Conservation (phyloP, 176 grass and related monocot genomes). For the Oryza rufipogon region DNA sequence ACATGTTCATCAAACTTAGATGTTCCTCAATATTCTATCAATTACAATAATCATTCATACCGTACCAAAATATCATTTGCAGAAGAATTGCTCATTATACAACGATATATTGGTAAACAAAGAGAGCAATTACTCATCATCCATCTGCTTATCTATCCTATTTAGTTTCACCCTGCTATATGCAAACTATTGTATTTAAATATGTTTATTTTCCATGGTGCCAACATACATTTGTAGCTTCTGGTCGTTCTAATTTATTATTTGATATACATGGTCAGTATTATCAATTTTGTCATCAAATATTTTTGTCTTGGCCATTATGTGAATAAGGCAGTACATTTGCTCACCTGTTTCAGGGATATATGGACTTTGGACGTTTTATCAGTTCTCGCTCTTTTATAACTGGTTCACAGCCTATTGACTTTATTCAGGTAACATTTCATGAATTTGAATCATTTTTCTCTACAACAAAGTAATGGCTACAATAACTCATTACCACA, state of each 20-base stretch:
- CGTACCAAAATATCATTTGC: not conserved
- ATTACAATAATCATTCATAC: not conserved
- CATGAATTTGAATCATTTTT: conserved; percentile 3
- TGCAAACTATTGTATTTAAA: conserved; percentile 29
- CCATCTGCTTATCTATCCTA: not conserved
- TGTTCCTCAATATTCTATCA: not conserved
- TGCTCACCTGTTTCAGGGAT: conserved; percentile 59
- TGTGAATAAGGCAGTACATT: conserved; percentile 18
- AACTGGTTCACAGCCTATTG: conserved; percentile 58
- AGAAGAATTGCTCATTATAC: conserved; percentile 15
- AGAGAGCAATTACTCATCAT: not conserved
- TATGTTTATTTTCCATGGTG: not conserved
- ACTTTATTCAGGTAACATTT: conserved; percentile 83
- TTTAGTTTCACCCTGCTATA: conserved; percentile 15
- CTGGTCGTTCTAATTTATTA: conserved; percentile 8
- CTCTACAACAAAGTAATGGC: not conserved
- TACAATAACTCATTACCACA: conserved; percentile 8
- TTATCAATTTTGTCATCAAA: conserved; percentile 15
- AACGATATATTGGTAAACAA: not conserved
- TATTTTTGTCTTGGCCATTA: conserved; percentile 10
- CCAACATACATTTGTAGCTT: not conserved
- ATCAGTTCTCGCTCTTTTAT: conserved; percentile 56
- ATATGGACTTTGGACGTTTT: conserved; percentile 86
- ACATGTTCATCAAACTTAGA: not conserved
- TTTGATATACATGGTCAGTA: conserved; percentile 26